Percentiles rank a stretch among this genome's conserved stretches.
Conservation (phyloP, 352 stramenopile genomes). For the Elongisporangium anandrum region DNA sequence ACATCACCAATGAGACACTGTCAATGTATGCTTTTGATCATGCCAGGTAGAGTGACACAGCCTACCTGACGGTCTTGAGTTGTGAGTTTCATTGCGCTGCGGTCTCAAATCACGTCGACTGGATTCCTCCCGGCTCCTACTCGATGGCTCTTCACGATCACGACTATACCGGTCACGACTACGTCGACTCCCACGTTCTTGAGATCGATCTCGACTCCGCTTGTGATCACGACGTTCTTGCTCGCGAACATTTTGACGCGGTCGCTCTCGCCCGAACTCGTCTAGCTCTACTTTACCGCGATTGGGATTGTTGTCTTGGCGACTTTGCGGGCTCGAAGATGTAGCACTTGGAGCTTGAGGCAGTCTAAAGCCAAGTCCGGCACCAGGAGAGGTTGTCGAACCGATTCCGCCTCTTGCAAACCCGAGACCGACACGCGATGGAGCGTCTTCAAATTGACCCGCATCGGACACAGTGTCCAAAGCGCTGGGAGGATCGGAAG, state of each 20-base stretch:
- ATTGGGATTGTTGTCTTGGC: neutral
- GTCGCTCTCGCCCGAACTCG: slow-evolving; percentile 25
- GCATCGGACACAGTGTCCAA: neutral
- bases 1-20: neutral
- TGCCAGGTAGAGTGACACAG: too few relatives aligned
- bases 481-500: neutral
- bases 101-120: neutral
- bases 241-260: neutral
- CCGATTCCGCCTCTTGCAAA: slow-evolving; percentile 25
- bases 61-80: neutral
- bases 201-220: neutral
- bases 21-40: neutral
- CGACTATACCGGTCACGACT: slow-evolving; percentile 1
- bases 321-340: neutral
- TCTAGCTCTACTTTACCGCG: slow-evolving; percentile 7
- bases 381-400: slow-evolving; percentile 9
- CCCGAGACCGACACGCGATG: slow-evolving; percentile 19
- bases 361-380: neutral
- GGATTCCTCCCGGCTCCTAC: neutral
- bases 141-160: neutral
- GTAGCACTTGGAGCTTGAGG: neutral
- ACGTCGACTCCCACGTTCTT: neutral
- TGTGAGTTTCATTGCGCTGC: neutral
- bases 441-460: slow-evolving; percentile 62
- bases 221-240: neutral